Conservation (phyloP, 202 grass and related monocot species). For the Saccharum hybrid region DNA sequence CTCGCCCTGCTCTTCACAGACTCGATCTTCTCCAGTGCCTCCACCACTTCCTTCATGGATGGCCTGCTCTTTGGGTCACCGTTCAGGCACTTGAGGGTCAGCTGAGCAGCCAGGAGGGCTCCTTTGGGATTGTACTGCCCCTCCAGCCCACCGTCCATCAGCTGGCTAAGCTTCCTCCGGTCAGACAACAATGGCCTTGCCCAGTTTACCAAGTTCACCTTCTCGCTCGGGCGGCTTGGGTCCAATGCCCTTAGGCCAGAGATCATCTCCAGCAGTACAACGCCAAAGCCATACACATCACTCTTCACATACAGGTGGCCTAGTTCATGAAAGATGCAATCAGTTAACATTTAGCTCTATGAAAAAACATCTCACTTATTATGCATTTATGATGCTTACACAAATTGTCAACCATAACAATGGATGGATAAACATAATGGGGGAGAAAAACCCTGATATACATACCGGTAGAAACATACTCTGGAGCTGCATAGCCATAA, state of each 20-base stretch:
- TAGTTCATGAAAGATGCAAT: conserved; percentile 31
- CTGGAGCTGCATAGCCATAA: conserved; percentile 84
- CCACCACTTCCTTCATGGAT: conserved; percentile 84
- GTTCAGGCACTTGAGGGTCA: conserved; percentile 69
- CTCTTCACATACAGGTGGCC: conserved; percentile 97
- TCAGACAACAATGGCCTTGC: conserved; percentile 66
- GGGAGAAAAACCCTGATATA: conserved; percentile 12
- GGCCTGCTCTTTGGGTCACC: conserved; percentile 71
- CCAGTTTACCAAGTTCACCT: conserved; percentile 74
- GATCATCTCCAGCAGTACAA: conserved; percentile 85
- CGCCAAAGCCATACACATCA: conserved; percentile 84
- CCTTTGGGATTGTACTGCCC: conserved; percentile 74
- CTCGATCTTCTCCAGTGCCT: conserved; percentile 73
- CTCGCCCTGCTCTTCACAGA: conserved; percentile 61
- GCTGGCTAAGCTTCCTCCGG: conserved; percentile 62
- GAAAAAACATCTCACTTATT: neutral
- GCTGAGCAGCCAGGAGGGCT: conserved; percentile 63
- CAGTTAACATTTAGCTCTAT: neutral
- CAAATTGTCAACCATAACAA: neutral
- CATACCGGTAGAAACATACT: conserved; percentile 86
- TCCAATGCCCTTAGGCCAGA: conserved; percentile 73
- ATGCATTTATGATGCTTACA: neutral
- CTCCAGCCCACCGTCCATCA: conserved; percentile 74
- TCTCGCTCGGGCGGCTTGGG: conserved; percentile 34
- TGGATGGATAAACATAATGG: neutral